A percentile compares a stretch with the other conserved stretches of the same genome.
phyloP scores from a whole-genome alignment of 2,329 filamentous ascomycete genomes.

The Talaromyces sp. region DNA sequence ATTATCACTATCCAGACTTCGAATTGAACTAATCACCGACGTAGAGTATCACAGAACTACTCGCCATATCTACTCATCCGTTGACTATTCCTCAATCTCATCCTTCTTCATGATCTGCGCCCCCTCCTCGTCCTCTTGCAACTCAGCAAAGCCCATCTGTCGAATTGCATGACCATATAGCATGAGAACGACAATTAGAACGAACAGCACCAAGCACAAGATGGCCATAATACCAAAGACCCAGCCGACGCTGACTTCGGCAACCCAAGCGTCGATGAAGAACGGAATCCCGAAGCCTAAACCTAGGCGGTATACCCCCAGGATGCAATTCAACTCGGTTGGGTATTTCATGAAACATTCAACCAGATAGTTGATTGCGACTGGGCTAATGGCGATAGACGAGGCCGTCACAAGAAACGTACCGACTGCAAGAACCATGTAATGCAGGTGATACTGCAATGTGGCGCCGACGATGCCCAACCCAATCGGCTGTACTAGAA shows the following conservation, averaged over 20 bases:
- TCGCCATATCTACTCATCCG: not conserved
- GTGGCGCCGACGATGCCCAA: conserved; percentile 14
- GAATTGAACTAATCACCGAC: not conserved
- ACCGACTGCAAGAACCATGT: conserved; percentile 18
- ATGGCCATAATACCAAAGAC: conserved; percentile 20
- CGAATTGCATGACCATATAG: conserved; percentile 8
- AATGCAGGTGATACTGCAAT: conserved; percentile 18
- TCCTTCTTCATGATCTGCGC: conserved; percentile 14
- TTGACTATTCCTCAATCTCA: not conserved
- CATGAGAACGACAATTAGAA: conserved; percentile 17
- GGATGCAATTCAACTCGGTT: conserved; percentile 17
- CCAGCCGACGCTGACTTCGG: conserved; percentile 13
- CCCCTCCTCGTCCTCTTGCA: conserved; percentile 18
- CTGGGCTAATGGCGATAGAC: not conserved
- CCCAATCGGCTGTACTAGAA: conserved; percentile 13
- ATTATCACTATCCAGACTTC: not conserved
- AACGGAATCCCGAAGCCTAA: conserved; percentile 18
- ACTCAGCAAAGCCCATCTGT: conserved; percentile 11
- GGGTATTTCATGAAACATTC: conserved; percentile 20
- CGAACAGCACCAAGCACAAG: conserved; percentile 12
- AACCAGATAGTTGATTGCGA: conserved; percentile 18
- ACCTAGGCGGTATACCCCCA: conserved; percentile 14
- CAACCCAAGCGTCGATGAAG: conserved; percentile 16
- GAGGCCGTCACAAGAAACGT: conserved; percentile 11
- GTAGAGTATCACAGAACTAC: not conserved